Evolutionary conservation across 352 stramenopile genomes (phyloP).

Genomic region (Globisporangium nunn): DNA sequence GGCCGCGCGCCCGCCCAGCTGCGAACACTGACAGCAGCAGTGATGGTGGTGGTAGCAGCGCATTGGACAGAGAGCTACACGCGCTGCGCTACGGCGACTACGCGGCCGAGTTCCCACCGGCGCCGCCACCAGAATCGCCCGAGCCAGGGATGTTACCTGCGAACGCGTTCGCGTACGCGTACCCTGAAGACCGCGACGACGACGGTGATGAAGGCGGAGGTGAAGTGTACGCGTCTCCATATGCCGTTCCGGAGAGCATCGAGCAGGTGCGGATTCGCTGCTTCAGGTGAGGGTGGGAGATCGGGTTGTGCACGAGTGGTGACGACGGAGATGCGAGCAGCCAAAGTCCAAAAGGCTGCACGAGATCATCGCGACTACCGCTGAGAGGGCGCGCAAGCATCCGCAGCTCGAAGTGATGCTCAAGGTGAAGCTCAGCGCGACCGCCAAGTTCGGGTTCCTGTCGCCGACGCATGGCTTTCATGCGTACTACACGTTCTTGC

Average conservation of each 20-base stretch:
- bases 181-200: conserved; percentile 22
- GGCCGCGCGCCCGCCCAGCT: conserved; percentile 6
- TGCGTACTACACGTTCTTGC: conserved; percentile 40
- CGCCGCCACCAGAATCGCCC: conserved; percentile 3
- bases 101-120: conserved; percentile 24
- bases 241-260: conserved; percentile 20
- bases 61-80: conserved; percentile 19
- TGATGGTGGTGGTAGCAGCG: not conserved
- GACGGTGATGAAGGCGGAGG: conserved; percentile 14
- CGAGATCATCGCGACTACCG: conserved; percentile 35
- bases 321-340: conserved; percentile 8
- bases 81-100: conserved; percentile 43
- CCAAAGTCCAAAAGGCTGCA: conserved; percentile 35
- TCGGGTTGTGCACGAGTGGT: not conserved
- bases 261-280: conserved; percentile 8
- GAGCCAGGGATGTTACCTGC: conserved; percentile 5
- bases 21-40: too few relatives aligned
- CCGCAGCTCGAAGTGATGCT: conserved; percentile 42
- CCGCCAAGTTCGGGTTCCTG: conserved; percentile 34
- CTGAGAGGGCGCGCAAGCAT: conserved; percentile 30
- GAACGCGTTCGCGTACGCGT: conserved; percentile 40
- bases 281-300: not conserved
- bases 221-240: conserved; percentile 21
- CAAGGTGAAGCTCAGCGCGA: conserved; percentile 32
- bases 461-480: conserved; percentile 21